phyloP scores from a whole-genome alignment of 106 monocot species.

The Dendrobium officinale region DNA sequence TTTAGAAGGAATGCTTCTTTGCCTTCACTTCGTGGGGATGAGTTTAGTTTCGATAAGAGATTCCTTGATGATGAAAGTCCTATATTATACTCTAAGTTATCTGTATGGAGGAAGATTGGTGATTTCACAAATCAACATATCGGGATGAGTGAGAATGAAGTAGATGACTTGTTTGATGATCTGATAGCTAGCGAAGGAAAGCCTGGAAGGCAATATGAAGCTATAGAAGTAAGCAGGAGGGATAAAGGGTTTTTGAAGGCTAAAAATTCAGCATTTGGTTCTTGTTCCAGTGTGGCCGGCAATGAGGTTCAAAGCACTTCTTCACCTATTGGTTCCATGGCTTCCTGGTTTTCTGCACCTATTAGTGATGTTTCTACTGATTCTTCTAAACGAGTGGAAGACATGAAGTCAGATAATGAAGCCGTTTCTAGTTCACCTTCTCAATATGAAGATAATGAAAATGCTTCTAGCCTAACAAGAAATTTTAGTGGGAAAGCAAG shows the following conservation, averaged over 20 bases:
- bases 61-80: slow-evolving; percentile 7
- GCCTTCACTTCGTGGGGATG: slow-evolving; percentile 20
- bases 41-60: slow-evolving; percentile 31
- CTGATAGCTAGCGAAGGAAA: neutral
- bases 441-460: slow-evolving; percentile 5
- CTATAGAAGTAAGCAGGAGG: slow-evolving; percentile 8
- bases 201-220: slow-evolving; percentile 1
- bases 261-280: neutral
- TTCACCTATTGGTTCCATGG: neutral
- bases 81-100: neutral
- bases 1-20: slow-evolving; percentile 45
- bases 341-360: slow-evolving; percentile 12
- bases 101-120: slow-evolving; percentile 7
- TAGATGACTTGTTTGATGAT: neutral
- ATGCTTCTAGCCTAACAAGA: slow-evolving; percentile 12
- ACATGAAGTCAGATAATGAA: slow-evolving; percentile 7
- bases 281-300: neutral
- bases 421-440: slow-evolving; percentile 8
- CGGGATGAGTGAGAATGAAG: neutral
- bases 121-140: neutral
- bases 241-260: slow-evolving; percentile 7
- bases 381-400: neutral
- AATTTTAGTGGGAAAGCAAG: slow-evolving; percentile 6
- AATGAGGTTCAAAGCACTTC: neutral
- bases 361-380: neutral